Evolutionary conservation across 805 yeast genomes (phyloP), one percentile per base, ranked within the genome.

Genomic region (Candida palmyrensis): DNA sequence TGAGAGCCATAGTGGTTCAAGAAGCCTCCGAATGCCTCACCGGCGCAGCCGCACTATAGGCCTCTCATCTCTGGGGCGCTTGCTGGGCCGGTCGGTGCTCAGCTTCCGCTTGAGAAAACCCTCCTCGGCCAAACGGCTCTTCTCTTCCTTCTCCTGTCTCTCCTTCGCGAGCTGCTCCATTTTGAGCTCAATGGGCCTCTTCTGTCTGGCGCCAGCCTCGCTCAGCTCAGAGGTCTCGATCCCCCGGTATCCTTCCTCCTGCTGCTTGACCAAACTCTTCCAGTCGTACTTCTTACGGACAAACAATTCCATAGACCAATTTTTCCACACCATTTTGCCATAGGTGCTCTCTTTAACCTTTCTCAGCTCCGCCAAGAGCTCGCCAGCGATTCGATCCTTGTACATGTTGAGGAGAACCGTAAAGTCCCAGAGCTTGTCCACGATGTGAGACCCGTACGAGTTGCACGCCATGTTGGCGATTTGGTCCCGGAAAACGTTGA

Each of bases 311-410:
- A 90, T 72, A 19, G 73, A 62, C 97, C 97, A 92, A 55, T 90
- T 90, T 54, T 82, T 85, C 97, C 97, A 92, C 2, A 92, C 97
- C 47, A 78, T 71, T 51, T 81, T 76, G 22, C 98, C 98, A 50
- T 90, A 92, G 9, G 67, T 73, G 51, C 95, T 84, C 40, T 80
- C 86, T 62, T 92, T 88, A 27, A 92, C 82, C 40, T 71, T 68
- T 24, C 75, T 81, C 25, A 79, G 72, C 27, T 79, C 72, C 12
- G 64, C 69, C 18, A 64, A 48, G 39, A 90, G 61, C 38, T 79
- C 80, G 16, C 71, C 70, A 0, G 95, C 96, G 39, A 90, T 73
- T 44, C 90, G 72, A 52, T 90, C 97, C 46, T 94, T 83, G 55
- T 82, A 86, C 67, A 82, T 76, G 38, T 86, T 86, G 51, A 89